These are phyloP conservation scores for Lodderomyces theae DNA, from an alignment of 1,139 yeast species.

Conservation along the genomic window DNA sequence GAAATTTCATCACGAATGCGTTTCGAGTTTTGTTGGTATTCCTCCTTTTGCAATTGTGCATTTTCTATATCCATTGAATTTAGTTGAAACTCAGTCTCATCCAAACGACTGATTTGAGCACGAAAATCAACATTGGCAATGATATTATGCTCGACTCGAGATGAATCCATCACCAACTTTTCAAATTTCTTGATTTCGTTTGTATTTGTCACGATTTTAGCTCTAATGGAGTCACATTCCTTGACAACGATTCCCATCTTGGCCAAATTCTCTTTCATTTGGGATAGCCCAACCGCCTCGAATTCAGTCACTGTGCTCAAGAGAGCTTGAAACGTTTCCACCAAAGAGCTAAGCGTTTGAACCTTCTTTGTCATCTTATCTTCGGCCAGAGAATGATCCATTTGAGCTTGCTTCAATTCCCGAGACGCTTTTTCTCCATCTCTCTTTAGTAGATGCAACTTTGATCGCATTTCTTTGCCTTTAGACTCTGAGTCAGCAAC, in stretches of 20 bases:
- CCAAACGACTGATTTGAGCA: slow-evolving; percentile 27
- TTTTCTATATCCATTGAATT: slow-evolving; percentile 44
- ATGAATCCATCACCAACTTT: slow-evolving; percentile 33
- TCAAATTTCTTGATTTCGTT: slow-evolving; percentile 23
- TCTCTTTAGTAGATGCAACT: slow-evolving; percentile 14
- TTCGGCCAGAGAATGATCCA: slow-evolving; percentile 21
- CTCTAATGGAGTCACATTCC: slow-evolving; percentile 10
- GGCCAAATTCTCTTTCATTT: slow-evolving; percentile 20
- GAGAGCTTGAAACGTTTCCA: slow-evolving; percentile 11
- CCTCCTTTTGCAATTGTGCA: slow-evolving; percentile 63
- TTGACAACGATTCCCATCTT: slow-evolving; percentile 14
- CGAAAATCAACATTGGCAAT: slow-evolving; percentile 42
- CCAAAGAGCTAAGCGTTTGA: slow-evolving; percentile 5
- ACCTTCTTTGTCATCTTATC: slow-evolving; percentile 10
- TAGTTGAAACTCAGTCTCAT: slow-evolving; percentile 27
- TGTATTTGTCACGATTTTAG: slow-evolving; percentile 25
- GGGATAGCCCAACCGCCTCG: slow-evolving; percentile 19
- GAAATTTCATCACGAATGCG: slow-evolving; percentile 55
- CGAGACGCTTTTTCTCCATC: slow-evolving; percentile 18
- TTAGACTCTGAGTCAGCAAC: slow-evolving; percentile 15
- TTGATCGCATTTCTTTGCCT: slow-evolving; percentile 15
- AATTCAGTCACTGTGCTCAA: slow-evolving; percentile 18
- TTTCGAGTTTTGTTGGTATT: slow-evolving; percentile 60
- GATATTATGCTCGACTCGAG: slow-evolving; percentile 36
- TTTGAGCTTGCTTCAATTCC: slow-evolving; percentile 23